A percentile compares a stretch with the other conserved stretches of the same genome.
These are phyloP conservation scores for Suhomyces prunicola DNA, from an alignment of 805 yeast species.

Conservation along the genomic window DNA sequence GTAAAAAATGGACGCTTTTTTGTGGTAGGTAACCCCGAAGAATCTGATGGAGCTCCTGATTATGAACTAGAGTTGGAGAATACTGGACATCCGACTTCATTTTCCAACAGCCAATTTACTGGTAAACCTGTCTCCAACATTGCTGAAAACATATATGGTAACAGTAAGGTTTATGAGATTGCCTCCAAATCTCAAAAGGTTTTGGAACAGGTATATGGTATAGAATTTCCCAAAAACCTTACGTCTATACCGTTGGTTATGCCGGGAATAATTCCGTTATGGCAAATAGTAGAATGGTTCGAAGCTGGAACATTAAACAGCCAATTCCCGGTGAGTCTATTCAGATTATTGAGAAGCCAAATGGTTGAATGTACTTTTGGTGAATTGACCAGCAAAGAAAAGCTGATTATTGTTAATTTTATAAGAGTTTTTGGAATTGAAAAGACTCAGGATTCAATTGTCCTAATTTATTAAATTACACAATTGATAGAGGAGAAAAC, in stretches of 20 bases:
- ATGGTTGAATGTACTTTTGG: constrained; percentile 17
- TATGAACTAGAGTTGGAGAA: constrained; percentile 11
- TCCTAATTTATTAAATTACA: background rate
- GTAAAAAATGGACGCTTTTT: constrained; percentile 32
- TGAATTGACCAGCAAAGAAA: constrained; percentile 18
- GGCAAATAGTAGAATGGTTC: constrained; percentile 40
- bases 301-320: constrained; percentile 21
- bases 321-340: constrained; percentile 14
- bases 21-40: constrained; percentile 16
- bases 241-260: constrained; percentile 38
- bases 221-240: constrained; percentile 1
- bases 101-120: constrained; percentile 6
- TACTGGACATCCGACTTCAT: constrained; percentile 12
- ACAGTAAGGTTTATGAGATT: constrained; percentile 9
- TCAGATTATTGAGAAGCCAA: constrained; percentile 17
- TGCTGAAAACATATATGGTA: constrained; percentile 17
- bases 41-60: constrained; percentile 3
- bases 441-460: constrained; percentile 23
- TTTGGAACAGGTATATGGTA: constrained; percentile 12
- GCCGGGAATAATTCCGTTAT: constrained; percentile 51
- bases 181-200: constrained; percentile 17
- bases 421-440: constrained; percentile 45
- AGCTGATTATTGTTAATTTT: constrained; percentile 35
- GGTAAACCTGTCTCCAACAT: constrained; percentile 13
- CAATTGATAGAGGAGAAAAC: background rate